Evolutionary conservation across 371 early-diverging fungal genomes (phyloP).

Genomic region (Rhizopus microsporus): DNA sequence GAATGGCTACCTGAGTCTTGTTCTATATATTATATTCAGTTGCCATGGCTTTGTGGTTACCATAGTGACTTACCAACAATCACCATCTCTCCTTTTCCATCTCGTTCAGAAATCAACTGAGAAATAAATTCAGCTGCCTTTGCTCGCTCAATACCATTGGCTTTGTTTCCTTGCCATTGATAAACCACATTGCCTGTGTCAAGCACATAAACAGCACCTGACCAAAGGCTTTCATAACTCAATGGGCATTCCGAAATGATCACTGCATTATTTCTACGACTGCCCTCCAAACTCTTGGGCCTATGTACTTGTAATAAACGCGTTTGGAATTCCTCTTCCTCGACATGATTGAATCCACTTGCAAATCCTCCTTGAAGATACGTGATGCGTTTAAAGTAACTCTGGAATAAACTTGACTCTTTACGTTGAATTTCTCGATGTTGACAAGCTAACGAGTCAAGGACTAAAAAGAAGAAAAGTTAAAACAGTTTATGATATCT

Average conservation of each 20-base stretch:
- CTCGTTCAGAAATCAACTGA: slow-evolving; percentile 63
- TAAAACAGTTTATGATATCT: neutral
- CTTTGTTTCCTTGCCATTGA: slow-evolving; percentile 75
- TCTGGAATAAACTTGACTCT: slow-evolving; percentile 68
- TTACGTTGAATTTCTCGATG: slow-evolving; percentile 76
- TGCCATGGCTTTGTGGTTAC: neutral
- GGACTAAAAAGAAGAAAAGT: slow-evolving; percentile 36
- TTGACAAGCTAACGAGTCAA: slow-evolving; percentile 72
- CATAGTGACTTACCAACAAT: slow-evolving; percentile 57
- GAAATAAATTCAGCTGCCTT: slow-evolving; percentile 74
- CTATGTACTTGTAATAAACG: slow-evolving; percentile 76
- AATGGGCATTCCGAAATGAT: slow-evolving; percentile 69
- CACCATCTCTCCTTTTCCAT: slow-evolving; percentile 62
- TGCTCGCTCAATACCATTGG: slow-evolving; percentile 69
- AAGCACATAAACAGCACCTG: slow-evolving; percentile 78
- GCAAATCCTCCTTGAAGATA: slow-evolving; percentile 75
- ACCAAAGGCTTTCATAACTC: slow-evolving; percentile 57
- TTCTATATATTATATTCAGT: slow-evolving; percentile 38
- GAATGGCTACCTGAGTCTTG: slow-evolving; percentile 63
- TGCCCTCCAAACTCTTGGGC: slow-evolving; percentile 36
- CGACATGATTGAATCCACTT: slow-evolving; percentile 77
- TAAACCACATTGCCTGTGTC: slow-evolving; percentile 70
- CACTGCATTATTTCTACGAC: slow-evolving; percentile 49
- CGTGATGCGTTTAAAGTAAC: slow-evolving; percentile 63
- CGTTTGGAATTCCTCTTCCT: slow-evolving; percentile 54